Evolutionary conservation across 345 rosid genomes (phyloP), one percentile per base, ranked within the genome.

Genomic region (Psidium guajava): DNA sequence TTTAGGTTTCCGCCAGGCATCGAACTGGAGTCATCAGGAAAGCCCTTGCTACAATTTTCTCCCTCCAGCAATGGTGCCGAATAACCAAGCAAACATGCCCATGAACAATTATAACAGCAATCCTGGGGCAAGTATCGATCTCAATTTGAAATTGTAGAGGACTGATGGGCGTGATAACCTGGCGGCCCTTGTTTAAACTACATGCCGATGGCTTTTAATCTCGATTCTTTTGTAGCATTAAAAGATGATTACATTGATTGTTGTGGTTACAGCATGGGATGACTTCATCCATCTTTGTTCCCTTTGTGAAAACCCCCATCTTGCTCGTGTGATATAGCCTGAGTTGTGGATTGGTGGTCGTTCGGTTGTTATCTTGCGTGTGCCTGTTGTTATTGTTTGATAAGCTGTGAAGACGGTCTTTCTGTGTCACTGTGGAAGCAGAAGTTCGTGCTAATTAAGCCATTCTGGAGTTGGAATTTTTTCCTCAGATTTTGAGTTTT

Each of bases 101-200:
- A 61, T 51, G 75, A 77, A 14, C 83, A 86, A 49, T 6, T 59
- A 82, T 81, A 82, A 86, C 49, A 86, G 86, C 82, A 91, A 89
- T 86, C 85, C 87, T 12, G 90, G 84, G 77, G 94, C 86, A 85
- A 85, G 84, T 75, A 83, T 93, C 64, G 96, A 92, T 87, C 92
- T 93, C 57, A 89, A 91, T 88, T 85, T 93, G 90, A 91, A 89
- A 88, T 82, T 93, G 83, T 91, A 84, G 85, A 81, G 75, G 28
- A 64, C 75, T 64, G 75, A 69, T 0, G 22, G 47, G 47, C 25
- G 3, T 69, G 80, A 32, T 42, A 36, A 69, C 6, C 47, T 32
- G 80, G 80, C 47, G 40, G 20, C 14, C 14, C 59, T 56, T 56
- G n/a, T 56, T 25, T 56, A 56, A 24, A 56, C 59, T 56, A 56